Base-by-base conservation (phyloP, 805 yeast genomes). In the Cyberlindnera galapagoensis region DNA sequence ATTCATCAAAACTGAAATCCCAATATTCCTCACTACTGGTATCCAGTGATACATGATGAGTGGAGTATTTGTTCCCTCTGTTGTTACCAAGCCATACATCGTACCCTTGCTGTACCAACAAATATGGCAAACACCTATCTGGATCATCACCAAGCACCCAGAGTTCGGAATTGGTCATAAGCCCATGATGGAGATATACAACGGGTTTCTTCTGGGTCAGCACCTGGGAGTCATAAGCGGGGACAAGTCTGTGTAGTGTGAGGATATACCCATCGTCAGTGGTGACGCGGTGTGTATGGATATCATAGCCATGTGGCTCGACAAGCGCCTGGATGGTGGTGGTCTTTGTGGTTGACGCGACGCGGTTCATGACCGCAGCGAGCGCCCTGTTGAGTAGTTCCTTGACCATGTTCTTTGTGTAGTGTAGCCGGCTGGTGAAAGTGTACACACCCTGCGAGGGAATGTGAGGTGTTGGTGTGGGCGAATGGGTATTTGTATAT, bases 1-100 rank as follows among this genome's bases (percentile, higher is more conserved):
- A 84, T 55, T 88, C 96, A 57, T 90, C 97, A 28, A 88, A 63
- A 21, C 90, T 77, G 51, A 86, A 88, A 57, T 87, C 77, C 97
- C 97, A 88, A 56, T 86, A 90, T 35, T 65, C 62, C 15, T 59
- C 58, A 4, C 55, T 54, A 62, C 36, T 31, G 6, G 46, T 36
- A 7, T 34, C 32, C 19, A 43, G 37, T 10, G 26, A 28, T 9
- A 38, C 31, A 31, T 54, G 57, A 17, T 38, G 60, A 54, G 43
- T 49, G 18, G 94, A 80, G 62, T 90, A 90, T 59, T 90, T 92
- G 62, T 90, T 92, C 7, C 95, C 95, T 34, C 95, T 66, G 52
- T 84, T 86, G 56, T 85, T 86, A 2, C 97, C 97, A 40, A 90
- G 62, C 90, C 94, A 90, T 6, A 90, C 97, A 52, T 90, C 98